Conservation (phyloP, 768 basidiomycete genomes). For the Cystofilobasidium capitatum region DNA sequence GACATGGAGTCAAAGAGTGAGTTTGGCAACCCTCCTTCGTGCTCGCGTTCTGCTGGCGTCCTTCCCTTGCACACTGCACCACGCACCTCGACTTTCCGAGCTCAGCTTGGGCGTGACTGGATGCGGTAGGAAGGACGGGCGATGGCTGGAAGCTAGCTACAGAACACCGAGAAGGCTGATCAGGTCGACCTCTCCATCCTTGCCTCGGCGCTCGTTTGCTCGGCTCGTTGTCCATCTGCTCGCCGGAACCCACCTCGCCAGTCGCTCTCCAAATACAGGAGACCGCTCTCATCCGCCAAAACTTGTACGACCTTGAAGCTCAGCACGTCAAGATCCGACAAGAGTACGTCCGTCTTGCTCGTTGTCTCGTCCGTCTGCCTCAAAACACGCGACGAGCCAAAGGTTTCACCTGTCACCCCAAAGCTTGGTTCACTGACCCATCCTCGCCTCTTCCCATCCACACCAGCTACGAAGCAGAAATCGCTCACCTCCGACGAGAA, state of each 20-base stretch:
- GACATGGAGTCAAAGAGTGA: slow-evolving; percentile 82
- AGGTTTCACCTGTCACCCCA: background rate
- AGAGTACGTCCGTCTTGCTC: slow-evolving; percentile 39
- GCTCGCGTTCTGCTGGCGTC: background rate
- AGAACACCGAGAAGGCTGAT: background rate
- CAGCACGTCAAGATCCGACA: slow-evolving; percentile 77
- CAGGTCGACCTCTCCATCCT: background rate
- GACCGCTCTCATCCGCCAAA: slow-evolving; percentile 75
- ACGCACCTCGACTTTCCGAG: too few species aligned
- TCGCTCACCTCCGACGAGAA: slow-evolving; percentile 60
- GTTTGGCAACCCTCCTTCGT: slow-evolving; percentile 33
- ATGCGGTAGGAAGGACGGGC: slow-evolving; percentile 34
- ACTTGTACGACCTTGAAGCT: slow-evolving; percentile 81
- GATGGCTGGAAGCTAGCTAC: slow-evolving; percentile 38
- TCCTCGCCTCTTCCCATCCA: background rate
- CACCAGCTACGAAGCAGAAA: slow-evolving; percentile 65
- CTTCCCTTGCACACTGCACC: background rate
- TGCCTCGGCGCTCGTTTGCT: background rate
- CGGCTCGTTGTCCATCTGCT: background rate
- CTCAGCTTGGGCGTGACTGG: background rate
- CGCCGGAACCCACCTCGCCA: slow-evolving; percentile 18
- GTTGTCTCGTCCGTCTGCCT: background rate
- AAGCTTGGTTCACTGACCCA: background rate
- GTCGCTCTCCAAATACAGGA: slow-evolving; percentile 67
- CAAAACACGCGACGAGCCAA: background rate